These are phyloP conservation scores for Rhizopus microsporus DNA, from an alignment of 371 early-diverging fungal species.

Conservation along the genomic window DNA sequence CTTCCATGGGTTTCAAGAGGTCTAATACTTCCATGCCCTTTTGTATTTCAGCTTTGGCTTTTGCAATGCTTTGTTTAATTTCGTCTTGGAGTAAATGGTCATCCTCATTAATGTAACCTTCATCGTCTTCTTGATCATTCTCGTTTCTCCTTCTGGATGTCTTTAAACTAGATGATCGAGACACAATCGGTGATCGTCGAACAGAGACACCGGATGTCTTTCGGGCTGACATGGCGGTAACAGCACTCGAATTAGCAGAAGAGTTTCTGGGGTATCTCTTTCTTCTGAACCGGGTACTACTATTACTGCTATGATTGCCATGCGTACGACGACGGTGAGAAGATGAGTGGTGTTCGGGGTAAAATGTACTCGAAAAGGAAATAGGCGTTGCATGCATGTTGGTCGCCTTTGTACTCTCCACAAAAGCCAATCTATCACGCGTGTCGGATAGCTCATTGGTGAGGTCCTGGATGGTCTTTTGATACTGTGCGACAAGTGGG, in stretches of 20 bases:
- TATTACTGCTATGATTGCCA: constrained; percentile 7
- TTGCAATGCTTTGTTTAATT: constrained; percentile 60
- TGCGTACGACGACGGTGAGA: constrained; percentile 10
- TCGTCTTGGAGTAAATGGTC: constrained; percentile 31
- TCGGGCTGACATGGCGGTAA: constrained; percentile 19
- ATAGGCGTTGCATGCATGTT: constrained; percentile 29
- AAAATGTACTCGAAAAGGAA: constrained; percentile 28
- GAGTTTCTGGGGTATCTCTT: constrained; percentile 19
- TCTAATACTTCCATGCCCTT: constrained; percentile 59
- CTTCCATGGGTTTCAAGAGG: constrained; percentile 45
- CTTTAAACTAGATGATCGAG: constrained; percentile 22
- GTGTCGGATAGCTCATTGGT: constrained; percentile 56
- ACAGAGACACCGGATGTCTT: constrained; percentile 13
- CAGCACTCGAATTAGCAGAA: constrained; percentile 31
- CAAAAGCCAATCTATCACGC: constrained; percentile 35
- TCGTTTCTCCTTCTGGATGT: constrained; percentile 14
- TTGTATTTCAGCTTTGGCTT: constrained; percentile 63
- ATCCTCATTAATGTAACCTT: constrained; percentile 35
- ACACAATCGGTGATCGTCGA: constrained; percentile 14
- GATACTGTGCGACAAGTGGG: constrained; percentile 60
- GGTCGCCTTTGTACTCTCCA: constrained; percentile 33
- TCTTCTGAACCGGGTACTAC: constrained; percentile 8
- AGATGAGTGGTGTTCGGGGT: constrained; percentile 16
- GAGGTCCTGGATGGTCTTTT: constrained; percentile 56
- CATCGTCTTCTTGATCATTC: constrained; percentile 35